These are phyloP conservation scores for Voacanga thouarsii DNA, from an alignment of 257 asterid species.

Conservation along the genomic window DNA sequence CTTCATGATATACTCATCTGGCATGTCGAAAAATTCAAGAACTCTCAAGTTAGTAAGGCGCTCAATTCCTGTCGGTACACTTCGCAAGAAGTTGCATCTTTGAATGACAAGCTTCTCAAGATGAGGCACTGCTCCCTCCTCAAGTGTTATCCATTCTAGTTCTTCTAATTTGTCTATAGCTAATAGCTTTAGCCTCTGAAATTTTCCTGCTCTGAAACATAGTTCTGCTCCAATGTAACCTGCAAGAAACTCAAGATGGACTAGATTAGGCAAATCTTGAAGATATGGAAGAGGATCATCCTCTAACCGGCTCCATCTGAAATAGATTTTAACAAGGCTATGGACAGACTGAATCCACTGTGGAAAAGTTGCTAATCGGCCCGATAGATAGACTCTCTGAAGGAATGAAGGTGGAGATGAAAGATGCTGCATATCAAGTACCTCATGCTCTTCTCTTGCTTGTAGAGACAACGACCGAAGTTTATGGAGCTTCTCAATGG, in stretches of 20 bases:
- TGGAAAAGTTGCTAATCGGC: constrained; percentile 25
- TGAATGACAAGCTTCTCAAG: constrained; percentile 13
- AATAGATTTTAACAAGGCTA: constrained; percentile 23
- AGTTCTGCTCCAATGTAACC: constrained; percentile 20
- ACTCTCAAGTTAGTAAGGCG: constrained; percentile 13
- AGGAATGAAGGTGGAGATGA: constrained; percentile 29
- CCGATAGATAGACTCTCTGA: constrained; percentile 29
- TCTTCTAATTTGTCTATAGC: constrained; percentile 15
- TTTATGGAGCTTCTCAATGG: constrained; percentile 28
- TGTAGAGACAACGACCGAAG: constrained; percentile 23
- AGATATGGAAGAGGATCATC: constrained; percentile 35
- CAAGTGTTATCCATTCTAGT: constrained; percentile 4
- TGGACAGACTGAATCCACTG: constrained; percentile 29
- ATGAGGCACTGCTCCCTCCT: constrained; percentile 25
- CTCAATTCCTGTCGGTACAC: constrained; percentile 24
- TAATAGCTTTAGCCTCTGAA: constrained; percentile 21
- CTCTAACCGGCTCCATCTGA: constrained; percentile 30
- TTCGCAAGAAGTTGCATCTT: constrained; percentile 14
- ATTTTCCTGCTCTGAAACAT: constrained; percentile 21
- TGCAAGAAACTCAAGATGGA: constrained; percentile 26
- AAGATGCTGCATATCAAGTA: constrained; percentile 27
- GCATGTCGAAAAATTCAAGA: constrained; percentile 22
- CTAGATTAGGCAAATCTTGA: constrained; percentile 39
- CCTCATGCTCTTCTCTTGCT: constrained; percentile 23
- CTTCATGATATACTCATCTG: constrained; percentile 11